These are phyloP conservation scores for Hypoxylon perforatum DNA, from an alignment of 495 filamentous ascomycete species.

Conservation along the genomic window DNA sequence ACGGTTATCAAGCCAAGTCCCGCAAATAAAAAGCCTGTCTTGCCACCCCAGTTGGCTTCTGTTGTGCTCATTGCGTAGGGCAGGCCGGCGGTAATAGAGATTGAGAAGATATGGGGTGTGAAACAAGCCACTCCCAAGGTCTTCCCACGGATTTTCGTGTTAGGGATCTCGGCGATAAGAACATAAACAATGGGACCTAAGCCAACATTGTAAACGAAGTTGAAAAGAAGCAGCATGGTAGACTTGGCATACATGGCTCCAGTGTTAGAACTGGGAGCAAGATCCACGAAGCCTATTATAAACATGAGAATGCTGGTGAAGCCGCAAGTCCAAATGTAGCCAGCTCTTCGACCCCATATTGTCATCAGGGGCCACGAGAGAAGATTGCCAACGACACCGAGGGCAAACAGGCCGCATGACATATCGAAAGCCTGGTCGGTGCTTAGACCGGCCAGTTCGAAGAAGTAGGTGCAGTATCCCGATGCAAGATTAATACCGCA, in stretches of 20 bases:
- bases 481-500: conserved; percentile 60
- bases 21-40: conserved; percentile 58
- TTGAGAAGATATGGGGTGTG: neutral
- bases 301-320: neutral
- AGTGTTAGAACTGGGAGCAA: neutral
- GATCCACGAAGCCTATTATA: neutral
- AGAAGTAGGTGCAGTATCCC: conserved; percentile 71
- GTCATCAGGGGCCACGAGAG: conserved; percentile 54
- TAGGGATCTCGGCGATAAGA: conserved; percentile 58
- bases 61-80: conserved; percentile 55
- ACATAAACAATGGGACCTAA: conserved; percentile 61
- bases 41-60: conserved; percentile 55
- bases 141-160: conserved; percentile 56
- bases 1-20: conserved; percentile 49
- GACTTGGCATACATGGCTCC: conserved; percentile 45
- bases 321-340: conserved; percentile 47
- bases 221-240: conserved; percentile 50
- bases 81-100: conserved; percentile 45
- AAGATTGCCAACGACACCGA: conserved; percentile 54
- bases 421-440: conserved; percentile 58
- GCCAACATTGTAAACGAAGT: conserved; percentile 56
- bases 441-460: conserved; percentile 67
- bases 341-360: conserved; percentile 52
- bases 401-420: conserved; percentile 29
- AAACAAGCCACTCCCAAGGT: conserved; percentile 26